A percentile compares a stretch with the other conserved stretches of the same genome.
phyloP scores from a whole-genome alignment of 2,329 filamentous ascomycete genomes.

The Aspergillus proliferans region DNA sequence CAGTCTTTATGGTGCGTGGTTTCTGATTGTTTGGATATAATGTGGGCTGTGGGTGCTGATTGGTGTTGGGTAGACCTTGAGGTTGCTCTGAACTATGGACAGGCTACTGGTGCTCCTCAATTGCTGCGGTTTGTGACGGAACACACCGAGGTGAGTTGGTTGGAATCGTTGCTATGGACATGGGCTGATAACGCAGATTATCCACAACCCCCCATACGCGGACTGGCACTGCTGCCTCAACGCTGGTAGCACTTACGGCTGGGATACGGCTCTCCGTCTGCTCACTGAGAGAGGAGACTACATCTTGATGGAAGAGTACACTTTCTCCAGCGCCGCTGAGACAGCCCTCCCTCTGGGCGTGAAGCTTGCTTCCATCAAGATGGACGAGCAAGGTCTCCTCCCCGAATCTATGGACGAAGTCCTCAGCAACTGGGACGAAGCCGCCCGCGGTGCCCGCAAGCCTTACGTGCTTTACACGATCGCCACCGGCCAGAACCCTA shows the following conservation, averaged over 20 bases:
- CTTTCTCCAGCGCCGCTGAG: conserved; percentile 72
- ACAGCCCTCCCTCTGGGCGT: conserved; percentile 59
- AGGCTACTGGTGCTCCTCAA: conserved; percentile 78
- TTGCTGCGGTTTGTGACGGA: conserved; percentile 87
- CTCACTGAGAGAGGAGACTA: conserved; percentile 70
- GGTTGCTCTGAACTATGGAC: conserved; percentile 88
- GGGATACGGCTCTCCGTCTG: conserved; percentile 79
- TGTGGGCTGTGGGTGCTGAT: conserved; percentile 4
- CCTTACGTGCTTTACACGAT: conserved; percentile 65
- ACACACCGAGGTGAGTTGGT: conserved; percentile 66
- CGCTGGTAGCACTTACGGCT: conserved; percentile 75
- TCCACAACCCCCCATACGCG: conserved; percentile 77
- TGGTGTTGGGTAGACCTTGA: conserved; percentile 58
- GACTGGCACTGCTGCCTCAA: conserved; percentile 85
- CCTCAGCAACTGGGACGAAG: conserved; percentile 59
- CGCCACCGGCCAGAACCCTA: conserved; percentile 84
- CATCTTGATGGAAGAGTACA: conserved; percentile 83
- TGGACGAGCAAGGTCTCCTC: conserved; percentile 62
- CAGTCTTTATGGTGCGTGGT: conserved; percentile 42
- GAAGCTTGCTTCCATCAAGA: conserved; percentile 53
- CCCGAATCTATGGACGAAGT: conserved; percentile 57
- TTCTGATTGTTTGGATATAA: not conserved
- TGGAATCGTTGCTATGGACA: not conserved
- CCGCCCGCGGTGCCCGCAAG: conserved; percentile 53
- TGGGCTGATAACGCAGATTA: conserved; percentile 45